Evolutionary conservation across 495 filamentous ascomycete genomes (phyloP).

Genomic region (Penicillium coffeae): DNA sequence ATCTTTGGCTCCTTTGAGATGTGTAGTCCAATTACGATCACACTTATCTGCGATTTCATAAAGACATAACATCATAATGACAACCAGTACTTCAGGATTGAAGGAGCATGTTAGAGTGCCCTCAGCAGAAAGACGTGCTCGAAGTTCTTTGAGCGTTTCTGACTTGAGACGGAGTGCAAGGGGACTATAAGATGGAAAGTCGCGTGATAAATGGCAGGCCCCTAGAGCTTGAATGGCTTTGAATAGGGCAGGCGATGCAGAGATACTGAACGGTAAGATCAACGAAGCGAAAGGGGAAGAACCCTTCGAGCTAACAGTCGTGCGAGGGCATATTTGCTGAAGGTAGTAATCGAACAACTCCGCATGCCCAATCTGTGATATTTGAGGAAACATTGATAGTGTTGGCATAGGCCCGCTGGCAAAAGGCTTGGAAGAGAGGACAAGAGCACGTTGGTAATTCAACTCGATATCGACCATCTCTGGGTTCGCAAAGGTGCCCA

Average conservation of each 20-base stretch:
- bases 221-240: constrained; percentile 39
- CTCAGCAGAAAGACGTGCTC: constrained; percentile 26
- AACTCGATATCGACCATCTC: constrained; percentile 25
- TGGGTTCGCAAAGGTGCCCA: constrained; percentile 29
- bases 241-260: constrained; percentile 35
- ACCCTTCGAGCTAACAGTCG: constrained; percentile 31
- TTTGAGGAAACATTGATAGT: constrained; percentile 29
- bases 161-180: constrained; percentile 37
- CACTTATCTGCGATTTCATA: constrained; percentile 47
- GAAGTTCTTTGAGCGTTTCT: constrained; percentile 36
- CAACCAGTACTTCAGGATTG: constrained; percentile 37
- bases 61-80: constrained; percentile 47
- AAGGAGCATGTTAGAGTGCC: constrained; percentile 19
- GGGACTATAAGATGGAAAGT: constrained; percentile 25
- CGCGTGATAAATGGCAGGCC: constrained; percentile 36
- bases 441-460: constrained; percentile 25
- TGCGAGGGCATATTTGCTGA: constrained; percentile 41
- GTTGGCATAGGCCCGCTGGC: constrained; percentile 10
- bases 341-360: constrained; percentile 44
- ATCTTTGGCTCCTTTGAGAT: constrained; percentile 42
- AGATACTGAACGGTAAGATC: constrained; percentile 36
- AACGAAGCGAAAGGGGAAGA: constrained; percentile 42
- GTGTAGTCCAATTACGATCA: constrained; percentile 42
- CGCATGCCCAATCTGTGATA: constrained; percentile 22
- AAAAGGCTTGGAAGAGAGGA: background rate